phyloP scores from a whole-genome alignment of 164 flowering plant species.

The Amborella trichopoda region DNA sequence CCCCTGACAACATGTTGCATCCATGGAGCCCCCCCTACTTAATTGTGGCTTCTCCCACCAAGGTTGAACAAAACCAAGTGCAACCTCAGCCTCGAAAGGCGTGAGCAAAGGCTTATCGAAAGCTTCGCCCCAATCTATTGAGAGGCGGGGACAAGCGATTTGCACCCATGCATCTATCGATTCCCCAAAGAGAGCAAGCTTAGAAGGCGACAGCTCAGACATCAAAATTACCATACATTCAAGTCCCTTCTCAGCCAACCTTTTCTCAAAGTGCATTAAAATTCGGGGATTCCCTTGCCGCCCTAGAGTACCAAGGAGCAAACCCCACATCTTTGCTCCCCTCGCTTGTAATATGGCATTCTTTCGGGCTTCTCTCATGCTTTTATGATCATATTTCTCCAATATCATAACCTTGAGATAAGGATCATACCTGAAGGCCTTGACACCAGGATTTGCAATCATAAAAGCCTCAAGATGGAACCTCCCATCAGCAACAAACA shows the following conservation, averaged over 20 bases:
- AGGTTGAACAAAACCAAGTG: constrained; percentile 62
- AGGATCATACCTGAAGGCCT: constrained; percentile 78
- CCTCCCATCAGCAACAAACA: constrained; percentile 93
- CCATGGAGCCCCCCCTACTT: constrained; percentile 8
- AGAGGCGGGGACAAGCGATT: constrained; percentile 89
- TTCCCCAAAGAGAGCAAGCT: constrained; percentile 69
- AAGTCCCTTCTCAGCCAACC: constrained; percentile 57
- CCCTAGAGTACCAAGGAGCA: constrained; percentile 88
- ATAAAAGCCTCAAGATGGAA: constrained; percentile 95
- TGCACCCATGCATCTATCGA: constrained; percentile 97
- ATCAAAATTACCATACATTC: constrained; percentile 57
- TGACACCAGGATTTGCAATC: constrained; percentile 83
- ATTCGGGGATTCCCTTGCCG: constrained; percentile 89
- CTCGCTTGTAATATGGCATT: constrained; percentile 52
- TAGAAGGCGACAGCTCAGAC: constrained; percentile 76
- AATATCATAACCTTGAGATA: constrained; percentile 69
- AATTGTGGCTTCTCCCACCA: constrained; percentile 73
- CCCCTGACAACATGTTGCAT: neutral
- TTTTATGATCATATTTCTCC: constrained; percentile 88
- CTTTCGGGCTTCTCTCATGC: constrained; percentile 74
- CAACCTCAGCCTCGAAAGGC: constrained; percentile 90
- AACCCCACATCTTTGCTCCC: constrained; percentile 62
- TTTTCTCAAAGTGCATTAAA: constrained; percentile 57
- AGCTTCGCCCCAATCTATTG: constrained; percentile 98
- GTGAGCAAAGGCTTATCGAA: constrained; percentile 74